These are phyloP conservation scores for Neonectria sp. DNA, from an alignment of 2,329 filamentous ascomycete genomes.

Conservation along the genomic window DNA sequence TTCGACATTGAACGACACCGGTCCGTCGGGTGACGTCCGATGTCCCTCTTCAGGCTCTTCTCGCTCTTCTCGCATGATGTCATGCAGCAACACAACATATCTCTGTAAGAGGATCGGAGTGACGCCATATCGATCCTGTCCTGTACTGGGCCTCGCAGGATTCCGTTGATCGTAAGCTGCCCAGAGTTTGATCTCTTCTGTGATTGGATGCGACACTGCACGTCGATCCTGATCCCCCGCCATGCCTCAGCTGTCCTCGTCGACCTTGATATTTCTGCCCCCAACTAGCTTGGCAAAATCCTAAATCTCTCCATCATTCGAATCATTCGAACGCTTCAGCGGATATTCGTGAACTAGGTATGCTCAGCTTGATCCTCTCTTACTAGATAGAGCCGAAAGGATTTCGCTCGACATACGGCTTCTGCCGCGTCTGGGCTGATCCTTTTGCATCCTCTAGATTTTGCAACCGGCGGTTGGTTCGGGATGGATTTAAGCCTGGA, in stretches of 20 bases:
- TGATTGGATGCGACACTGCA: background rate
- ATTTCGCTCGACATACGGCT: background rate
- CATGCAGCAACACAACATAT: background rate
- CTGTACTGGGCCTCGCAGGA: slow-evolving; percentile 1
- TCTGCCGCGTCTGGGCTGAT: background rate
- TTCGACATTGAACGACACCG: background rate
- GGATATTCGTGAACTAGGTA: background rate
- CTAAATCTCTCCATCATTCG: background rate
- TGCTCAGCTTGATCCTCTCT: background rate
- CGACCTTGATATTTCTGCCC: background rate
- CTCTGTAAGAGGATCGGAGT: background rate
- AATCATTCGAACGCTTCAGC: background rate
- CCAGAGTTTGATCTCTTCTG: background rate
- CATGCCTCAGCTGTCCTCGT: background rate
- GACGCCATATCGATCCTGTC: background rate
- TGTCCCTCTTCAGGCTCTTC: too few relatives aligned
- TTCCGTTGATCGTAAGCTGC: background rate
- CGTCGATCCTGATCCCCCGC: background rate
- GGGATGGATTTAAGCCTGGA: background rate
- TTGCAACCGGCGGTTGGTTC: background rate
- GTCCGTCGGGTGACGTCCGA: background rate
- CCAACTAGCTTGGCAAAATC: slow-evolving; percentile 1
- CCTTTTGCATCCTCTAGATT: background rate
- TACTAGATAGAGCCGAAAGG: background rate
- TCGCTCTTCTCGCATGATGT: background rate